These are phyloP conservation scores for Colletotrichum zoysiae DNA, from an alignment of 2,329 filamentous ascomycete genomes.

Conservation along the genomic window DNA sequence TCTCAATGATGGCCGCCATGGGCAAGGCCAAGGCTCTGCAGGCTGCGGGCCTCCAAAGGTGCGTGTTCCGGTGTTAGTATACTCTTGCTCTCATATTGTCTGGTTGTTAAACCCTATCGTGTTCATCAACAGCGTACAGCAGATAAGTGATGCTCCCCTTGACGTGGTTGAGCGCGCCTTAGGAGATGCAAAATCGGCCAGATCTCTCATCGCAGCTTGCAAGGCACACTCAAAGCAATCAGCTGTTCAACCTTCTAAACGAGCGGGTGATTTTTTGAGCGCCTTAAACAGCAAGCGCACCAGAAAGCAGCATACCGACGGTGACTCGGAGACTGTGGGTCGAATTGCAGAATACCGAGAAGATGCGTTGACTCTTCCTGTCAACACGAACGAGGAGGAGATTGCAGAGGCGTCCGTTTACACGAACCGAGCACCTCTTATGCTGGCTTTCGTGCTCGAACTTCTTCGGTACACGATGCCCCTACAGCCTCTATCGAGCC, in stretches of 20 bases:
- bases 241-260: neutral
- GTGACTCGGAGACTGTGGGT: slow-evolving; percentile 40
- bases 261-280: neutral
- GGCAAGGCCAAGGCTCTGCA: slow-evolving; percentile 70
- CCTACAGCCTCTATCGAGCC: slow-evolving; percentile 85
- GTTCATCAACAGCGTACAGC: slow-evolving; percentile 59
- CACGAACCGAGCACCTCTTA: slow-evolving; percentile 85
- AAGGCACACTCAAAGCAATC: slow-evolving; percentile 62
- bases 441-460: slow-evolving; percentile 83
- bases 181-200: slow-evolving; percentile 62
- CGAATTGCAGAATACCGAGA: slow-evolving; percentile 68
- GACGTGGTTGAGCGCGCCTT: slow-evolving; percentile 60
- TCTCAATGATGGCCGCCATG: slow-evolving; percentile 71
- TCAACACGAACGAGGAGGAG: slow-evolving; percentile 67
- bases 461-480: slow-evolving; percentile 86
- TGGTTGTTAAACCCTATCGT: neutral
- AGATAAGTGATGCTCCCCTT: slow-evolving; percentile 65
- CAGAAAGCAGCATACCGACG: slow-evolving; percentile 15
- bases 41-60: slow-evolving; percentile 67
- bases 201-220: slow-evolving; percentile 65
- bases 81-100: neutral
- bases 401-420: slow-evolving; percentile 71
- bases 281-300: slow-evolving; percentile 44
- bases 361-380: slow-evolving; percentile 70
- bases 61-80: slow-evolving; percentile 42